phyloP scores from a whole-genome alignment of 2,329 filamentous ascomycete genomes.

The Leptosphaerulina australis region DNA sequence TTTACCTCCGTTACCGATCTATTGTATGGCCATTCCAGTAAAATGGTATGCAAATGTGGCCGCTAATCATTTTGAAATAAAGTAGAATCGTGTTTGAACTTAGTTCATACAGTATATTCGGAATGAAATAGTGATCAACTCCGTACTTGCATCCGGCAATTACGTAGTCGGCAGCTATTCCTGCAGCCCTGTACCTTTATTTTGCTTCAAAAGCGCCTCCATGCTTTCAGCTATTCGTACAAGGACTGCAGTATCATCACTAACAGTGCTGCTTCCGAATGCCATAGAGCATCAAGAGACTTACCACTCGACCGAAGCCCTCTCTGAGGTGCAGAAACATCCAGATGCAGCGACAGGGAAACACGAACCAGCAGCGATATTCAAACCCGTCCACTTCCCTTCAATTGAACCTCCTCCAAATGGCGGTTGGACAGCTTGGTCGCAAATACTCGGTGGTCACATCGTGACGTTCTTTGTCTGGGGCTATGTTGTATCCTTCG shows the following conservation, averaged over 20 bases:
- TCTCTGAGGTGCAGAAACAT: not conserved
- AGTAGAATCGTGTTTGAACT: too few relatives aligned
- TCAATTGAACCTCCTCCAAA: constrained; percentile 42
- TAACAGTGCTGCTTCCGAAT: not conserved
- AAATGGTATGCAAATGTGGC: too few relatives aligned
- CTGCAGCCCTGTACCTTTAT: not conserved
- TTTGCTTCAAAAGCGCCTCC: not conserved
- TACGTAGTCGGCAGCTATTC: constrained; percentile 6
- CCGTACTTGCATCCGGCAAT: constrained; percentile 5
- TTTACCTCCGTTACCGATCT: too few relatives aligned
- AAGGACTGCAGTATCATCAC: too few relatives aligned
- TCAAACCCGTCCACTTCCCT: constrained; percentile 9
- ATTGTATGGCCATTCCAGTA: too few relatives aligned
- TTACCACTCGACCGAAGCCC: not conserved
- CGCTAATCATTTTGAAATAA: too few relatives aligned
- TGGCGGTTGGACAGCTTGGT: constrained; percentile 48
- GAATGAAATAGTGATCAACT: too few relatives aligned
- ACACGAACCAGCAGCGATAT: not conserved
- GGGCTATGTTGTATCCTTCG: constrained; percentile 52
- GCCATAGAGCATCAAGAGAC: constrained; percentile 4
- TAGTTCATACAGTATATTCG: too few relatives aligned
- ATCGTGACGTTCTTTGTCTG: constrained; percentile 45
- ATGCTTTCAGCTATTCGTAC: not conserved
- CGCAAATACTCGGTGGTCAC: constrained; percentile 40
- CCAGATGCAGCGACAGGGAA: not conserved